These are phyloP conservation scores for Tremellales sp. DNA, from an alignment of 1,284 basidiomycete genomes.

Conservation along the genomic window DNA sequence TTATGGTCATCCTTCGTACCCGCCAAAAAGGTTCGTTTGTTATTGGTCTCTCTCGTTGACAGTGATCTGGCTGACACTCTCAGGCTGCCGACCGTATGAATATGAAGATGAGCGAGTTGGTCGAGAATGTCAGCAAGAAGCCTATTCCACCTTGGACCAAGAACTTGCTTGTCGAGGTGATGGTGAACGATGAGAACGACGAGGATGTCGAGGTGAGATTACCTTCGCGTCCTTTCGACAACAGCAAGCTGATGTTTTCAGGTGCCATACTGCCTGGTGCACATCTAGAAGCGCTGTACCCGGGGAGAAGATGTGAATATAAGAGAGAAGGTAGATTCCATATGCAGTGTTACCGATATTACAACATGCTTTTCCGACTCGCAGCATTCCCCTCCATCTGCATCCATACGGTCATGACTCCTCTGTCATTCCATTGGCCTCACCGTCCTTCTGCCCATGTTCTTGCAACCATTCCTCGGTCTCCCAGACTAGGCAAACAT, in stretches of 20 bases:
- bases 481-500: conserved; percentile 42
- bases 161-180: conserved; percentile 86
- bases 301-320: conserved; percentile 2
- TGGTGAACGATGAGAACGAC: conserved; percentile 83
- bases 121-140: conserved; percentile 92
- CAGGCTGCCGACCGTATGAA: conserved; percentile 80
- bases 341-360: no score
- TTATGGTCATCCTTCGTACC: conserved; percentile 90
- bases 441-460: conserved; percentile 25
- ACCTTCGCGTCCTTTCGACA: background rate
- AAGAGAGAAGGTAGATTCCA: no score
- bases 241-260: conserved; percentile 1
- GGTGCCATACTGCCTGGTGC: conserved; percentile 35
- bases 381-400: no score
- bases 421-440: no score
- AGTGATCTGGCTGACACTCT: background rate
- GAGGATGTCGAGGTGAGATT: conserved; percentile 55
- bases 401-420: no score
- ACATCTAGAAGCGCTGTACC: conserved; percentile 18
- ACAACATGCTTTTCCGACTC: no score
- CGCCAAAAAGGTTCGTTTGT: conserved; percentile 73
- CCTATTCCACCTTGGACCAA: conserved; percentile 72
- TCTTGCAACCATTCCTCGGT: conserved; percentile 45
- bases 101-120: conserved; percentile 86
- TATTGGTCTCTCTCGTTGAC: background rate